Percentiles rank a stretch among this genome's conserved stretches.
These are phyloP conservation scores for Antrodiella citrinella DNA, from an alignment of 768 basidiomycete species.

Conservation along the genomic window DNA sequence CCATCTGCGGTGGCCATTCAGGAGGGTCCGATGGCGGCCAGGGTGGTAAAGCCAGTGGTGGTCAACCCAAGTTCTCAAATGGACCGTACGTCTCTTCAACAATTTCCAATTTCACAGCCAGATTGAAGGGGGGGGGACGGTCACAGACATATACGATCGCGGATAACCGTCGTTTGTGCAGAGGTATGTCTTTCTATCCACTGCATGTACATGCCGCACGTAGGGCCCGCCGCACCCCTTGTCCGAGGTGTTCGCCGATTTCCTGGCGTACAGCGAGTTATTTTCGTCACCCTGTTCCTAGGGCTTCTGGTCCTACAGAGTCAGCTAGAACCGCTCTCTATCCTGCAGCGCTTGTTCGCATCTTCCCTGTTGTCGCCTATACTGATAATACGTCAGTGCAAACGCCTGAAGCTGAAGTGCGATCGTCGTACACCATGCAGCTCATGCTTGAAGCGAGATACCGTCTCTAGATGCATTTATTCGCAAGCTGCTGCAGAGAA, in stretches of 20 bases:
- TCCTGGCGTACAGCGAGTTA: too few species aligned
- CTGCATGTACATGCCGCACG: too few species aligned
- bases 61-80: constrained; percentile 4
- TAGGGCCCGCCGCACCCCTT: too few species aligned
- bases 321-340: neutral
- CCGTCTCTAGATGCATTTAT: constrained; percentile 63
- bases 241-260: too few species aligned
- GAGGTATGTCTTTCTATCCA: constrained; percentile 60
- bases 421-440: constrained; percentile 73
- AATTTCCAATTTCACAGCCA: neutral
- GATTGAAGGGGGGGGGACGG: neutral
- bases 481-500: constrained; percentile 81
- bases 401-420: constrained; percentile 81
- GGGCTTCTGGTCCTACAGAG: neutral
- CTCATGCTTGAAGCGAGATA: constrained; percentile 74
- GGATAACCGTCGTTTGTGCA: constrained; percentile 75
- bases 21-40: neutral
- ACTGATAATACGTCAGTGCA: constrained; percentile 48
- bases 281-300: too few species aligned
- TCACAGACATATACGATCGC: constrained; percentile 59
- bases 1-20: neutral
- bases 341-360: neutral
- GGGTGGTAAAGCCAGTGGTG: neutral
- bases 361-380: neutral
- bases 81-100: constrained; percentile 8